Percentiles rank a stretch among this genome's conserved stretches.
These are phyloP conservation scores for Diaporthe caulivora DNA, from an alignment of 2,329 filamentous ascomycete species.

Conservation along the genomic window DNA sequence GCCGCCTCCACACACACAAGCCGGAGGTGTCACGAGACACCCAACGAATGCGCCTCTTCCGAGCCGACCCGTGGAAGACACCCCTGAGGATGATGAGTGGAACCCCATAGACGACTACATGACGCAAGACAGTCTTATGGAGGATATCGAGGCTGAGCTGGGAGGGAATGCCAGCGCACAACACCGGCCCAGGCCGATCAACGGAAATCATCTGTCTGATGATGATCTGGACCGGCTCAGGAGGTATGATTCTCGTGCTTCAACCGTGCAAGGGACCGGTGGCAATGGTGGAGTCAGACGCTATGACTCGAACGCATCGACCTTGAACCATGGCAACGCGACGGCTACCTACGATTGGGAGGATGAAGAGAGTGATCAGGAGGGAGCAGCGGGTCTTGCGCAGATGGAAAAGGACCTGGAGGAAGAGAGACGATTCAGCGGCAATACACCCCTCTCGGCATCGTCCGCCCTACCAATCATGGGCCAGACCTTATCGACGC, in stretches of 20 bases:
- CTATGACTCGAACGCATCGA: constrained; percentile 57
- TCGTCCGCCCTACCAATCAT: constrained; percentile 48
- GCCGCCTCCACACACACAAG: constrained; percentile 55
- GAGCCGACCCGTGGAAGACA: constrained; percentile 62
- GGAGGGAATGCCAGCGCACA: constrained; percentile 55
- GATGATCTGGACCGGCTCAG: constrained; percentile 61
- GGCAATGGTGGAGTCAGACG: constrained; percentile 53
- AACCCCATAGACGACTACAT: constrained; percentile 50
- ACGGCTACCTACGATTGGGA: constrained; percentile 55
- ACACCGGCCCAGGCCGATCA: constrained; percentile 54
- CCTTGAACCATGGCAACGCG: constrained; percentile 53
- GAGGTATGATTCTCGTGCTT: constrained; percentile 64
- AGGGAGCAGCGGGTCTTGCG: constrained; percentile 85
- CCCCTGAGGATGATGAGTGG: constrained; percentile 55
- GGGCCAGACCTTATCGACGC: constrained; percentile 55
- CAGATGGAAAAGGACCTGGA: constrained; percentile 88
- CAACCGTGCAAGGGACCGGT: constrained; percentile 54
- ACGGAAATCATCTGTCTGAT: constrained; percentile 59
- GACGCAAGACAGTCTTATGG: constrained; percentile 66
- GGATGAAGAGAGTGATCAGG: constrained; percentile 86
- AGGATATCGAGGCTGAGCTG: constrained; percentile 69
- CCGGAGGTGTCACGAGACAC: constrained; percentile 65
- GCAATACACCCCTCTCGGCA: constrained; percentile 60
- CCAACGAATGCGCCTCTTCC: constrained; percentile 72
- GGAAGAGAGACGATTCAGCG: constrained; percentile 75